A percentile compares a stretch with the other conserved stretches of the same genome.
These are phyloP conservation scores for Cercospora sp. DNA, from an alignment of 2,329 filamentous ascomycete species.

Conservation along the genomic window DNA sequence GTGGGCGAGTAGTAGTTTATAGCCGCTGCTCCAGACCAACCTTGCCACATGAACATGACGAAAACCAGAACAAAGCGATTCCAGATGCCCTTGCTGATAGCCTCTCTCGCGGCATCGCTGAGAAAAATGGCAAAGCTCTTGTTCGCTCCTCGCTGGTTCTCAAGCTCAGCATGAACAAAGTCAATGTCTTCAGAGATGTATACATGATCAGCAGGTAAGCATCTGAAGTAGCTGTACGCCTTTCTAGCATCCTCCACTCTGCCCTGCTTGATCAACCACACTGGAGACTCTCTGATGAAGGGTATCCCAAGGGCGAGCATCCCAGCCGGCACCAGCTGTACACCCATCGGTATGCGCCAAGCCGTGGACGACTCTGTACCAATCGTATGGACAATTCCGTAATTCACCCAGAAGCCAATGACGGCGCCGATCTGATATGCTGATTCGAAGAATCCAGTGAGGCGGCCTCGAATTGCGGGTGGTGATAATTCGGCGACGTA, in stretches of 20 bases:
- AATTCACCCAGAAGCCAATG: conserved; percentile 43
- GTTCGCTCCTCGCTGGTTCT: conserved; percentile 36
- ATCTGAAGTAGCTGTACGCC: conserved; percentile 27
- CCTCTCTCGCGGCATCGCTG: conserved; percentile 36
- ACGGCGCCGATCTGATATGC: conserved; percentile 39
- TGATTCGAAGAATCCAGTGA: conserved; percentile 40
- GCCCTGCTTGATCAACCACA: conserved; percentile 35
- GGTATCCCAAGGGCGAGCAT: conserved; percentile 35
- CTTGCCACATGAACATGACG: conserved; percentile 45
- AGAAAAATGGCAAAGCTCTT: conserved; percentile 35
- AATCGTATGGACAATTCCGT: conserved; percentile 37
- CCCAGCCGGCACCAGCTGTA: conserved; percentile 40
- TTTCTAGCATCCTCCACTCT: conserved; percentile 24
- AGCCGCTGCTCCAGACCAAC: conserved; percentile 37
- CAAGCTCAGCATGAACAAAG: conserved; percentile 38
- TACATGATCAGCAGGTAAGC: conserved; percentile 24
- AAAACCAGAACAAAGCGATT: conserved; percentile 45
- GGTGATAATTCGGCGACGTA: conserved; percentile 40
- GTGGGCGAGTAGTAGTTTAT: conserved; percentile 43
- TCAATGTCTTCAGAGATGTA: conserved; percentile 37
- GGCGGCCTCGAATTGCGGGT: conserved; percentile 38
- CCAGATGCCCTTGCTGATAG: conserved; percentile 41
- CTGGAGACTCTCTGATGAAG: conserved; percentile 38
- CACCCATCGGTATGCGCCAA: conserved; percentile 37
- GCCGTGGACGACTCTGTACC: conserved; percentile 24